Percentiles rank a stretch among this genome's conserved stretches.
Conservation (phyloP, 345 rosid genomes). For the Jatropha curcas region DNA sequence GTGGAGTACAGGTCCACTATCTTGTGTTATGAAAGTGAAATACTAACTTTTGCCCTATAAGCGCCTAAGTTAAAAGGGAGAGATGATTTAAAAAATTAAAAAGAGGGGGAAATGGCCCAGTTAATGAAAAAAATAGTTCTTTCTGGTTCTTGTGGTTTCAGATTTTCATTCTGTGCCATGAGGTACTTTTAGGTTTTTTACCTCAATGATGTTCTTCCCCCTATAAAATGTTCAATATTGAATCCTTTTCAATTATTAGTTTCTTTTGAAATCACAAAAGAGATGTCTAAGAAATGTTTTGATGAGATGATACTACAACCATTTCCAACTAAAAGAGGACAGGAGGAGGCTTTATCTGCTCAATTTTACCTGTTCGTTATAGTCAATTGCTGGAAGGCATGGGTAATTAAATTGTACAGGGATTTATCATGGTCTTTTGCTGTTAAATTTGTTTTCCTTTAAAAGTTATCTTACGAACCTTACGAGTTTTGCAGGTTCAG, state of each 20-base stretch:
- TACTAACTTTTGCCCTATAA: constrained; percentile 13
- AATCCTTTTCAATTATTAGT: neutral
- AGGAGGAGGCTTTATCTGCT: constrained; percentile 13
- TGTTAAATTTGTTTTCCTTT: neutral
- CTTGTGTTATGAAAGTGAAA: constrained; percentile 37
- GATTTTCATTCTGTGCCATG: neutral
- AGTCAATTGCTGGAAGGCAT: constrained; percentile 8
- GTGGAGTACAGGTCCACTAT: constrained; percentile 47
- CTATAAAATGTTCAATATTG: neutral
- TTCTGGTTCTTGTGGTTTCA: neutral
- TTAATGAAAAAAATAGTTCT: neutral
- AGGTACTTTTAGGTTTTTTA: neutral
- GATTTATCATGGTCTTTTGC: constrained; percentile 5
- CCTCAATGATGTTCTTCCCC: no score
- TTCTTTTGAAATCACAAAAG: neutral
- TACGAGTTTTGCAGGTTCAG: constrained; percentile 46
- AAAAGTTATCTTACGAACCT: constrained; percentile 28
- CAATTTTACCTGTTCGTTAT: neutral
- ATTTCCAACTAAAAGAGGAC: neutral
- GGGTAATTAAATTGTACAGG: constrained; percentile 1
- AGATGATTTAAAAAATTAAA: neutral
- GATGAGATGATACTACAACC: neutral
- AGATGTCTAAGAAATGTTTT: neutral
- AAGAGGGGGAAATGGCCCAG: neutral
- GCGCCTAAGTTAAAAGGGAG: neutral